Conservation (phyloP, 257 asterid species). For the Schizonepeta tenuifolia region DNA sequence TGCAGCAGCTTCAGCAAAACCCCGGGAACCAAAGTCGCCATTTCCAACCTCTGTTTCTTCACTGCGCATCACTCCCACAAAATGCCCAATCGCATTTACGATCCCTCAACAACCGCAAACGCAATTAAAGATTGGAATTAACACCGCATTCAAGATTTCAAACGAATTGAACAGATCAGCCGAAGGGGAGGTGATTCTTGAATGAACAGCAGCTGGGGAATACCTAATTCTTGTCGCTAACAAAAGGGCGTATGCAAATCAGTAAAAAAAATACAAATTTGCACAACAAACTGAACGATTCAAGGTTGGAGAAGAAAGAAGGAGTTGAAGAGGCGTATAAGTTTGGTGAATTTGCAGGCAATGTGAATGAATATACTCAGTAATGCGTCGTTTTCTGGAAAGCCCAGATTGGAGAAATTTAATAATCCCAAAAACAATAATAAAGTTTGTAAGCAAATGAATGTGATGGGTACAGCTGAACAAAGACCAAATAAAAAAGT, state of each 20-base stretch:
- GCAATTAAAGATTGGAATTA: not conserved
- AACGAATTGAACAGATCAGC: conserved; percentile 34
- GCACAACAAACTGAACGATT: conserved; percentile 9
- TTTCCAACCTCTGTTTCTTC: conserved; percentile 37
- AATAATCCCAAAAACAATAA: not conserved
- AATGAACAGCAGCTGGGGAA: conserved; percentile 9
- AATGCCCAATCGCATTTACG: conserved; percentile 42
- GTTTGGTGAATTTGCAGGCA: conserved; percentile 9
- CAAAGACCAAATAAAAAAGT: conserved; percentile 39
- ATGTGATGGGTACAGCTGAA: conserved; percentile 40
- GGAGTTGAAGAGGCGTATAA: conserved; percentile 25
- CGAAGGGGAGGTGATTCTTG: conserved; percentile 6
- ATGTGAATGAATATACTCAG: not conserved
- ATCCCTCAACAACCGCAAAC: not conserved
- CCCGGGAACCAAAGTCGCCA: conserved; percentile 95
- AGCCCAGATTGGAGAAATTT: conserved; percentile 39
- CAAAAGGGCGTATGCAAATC: conserved; percentile 24
- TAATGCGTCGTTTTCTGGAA: conserved; percentile 15
- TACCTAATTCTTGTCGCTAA: conserved; percentile 29
- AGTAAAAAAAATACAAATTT: not conserved
- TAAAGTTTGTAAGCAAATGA: conserved; percentile 17
- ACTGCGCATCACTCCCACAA: conserved; percentile 45
- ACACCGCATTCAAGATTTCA: conserved; percentile 27
- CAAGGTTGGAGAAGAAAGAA: conserved; percentile 20
- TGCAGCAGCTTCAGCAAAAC: conserved; percentile 91